Evolutionary conservation across 2,329 filamentous ascomycete genomes (phyloP), one percentile per base, ranked within the genome.

Genomic region (Paradendryphiella salina): DNA sequence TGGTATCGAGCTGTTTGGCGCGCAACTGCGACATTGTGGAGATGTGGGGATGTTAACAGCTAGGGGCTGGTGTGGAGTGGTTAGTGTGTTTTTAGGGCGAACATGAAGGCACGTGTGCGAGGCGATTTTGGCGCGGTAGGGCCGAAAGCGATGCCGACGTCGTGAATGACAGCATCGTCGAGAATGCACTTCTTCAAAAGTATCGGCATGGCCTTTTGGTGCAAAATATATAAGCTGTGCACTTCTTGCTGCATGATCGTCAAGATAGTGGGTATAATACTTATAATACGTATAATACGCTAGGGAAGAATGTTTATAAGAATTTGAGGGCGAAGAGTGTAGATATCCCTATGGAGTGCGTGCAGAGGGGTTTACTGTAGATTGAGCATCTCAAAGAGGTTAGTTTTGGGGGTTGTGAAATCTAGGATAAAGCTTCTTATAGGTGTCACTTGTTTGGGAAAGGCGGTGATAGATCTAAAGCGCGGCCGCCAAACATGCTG

Each of bases 281-380:
- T 4, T 76, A 73, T 29, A 70, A 67, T 39, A 71, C 71, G 1
- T 77, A 78, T 37, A 78, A 80, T 59, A 75, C 73, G 0, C 59
- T 80, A 11, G 78, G 77, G 0, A 80, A 80, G 70, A 77, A 77
- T 17, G 66, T 73, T 32, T 72, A 66, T 11, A 77, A 80, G 68
- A 79, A 77, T 56, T 39, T 80, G 43, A 61, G 77, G 38, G 73
- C 73, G 17, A 76, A 75, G 54, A 70, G 67, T n/a, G 75, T 80
- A 0, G 76, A 79, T 49, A 61, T 79, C 3, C 77, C 77, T 4
- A 70, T 71, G 20, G 57, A 63, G 36, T 80, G 79, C 61, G 60
- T 79, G 18, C 66, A 76, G 34, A 67, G 76, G 59, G 15, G 33
- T 1, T 23, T 60, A 7, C 50, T 65, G 41, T 65, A 57, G 23